phyloP scores from a whole-genome alignment of 106 monocot genomes.

The Dioscorea zingiberensis region DNA sequence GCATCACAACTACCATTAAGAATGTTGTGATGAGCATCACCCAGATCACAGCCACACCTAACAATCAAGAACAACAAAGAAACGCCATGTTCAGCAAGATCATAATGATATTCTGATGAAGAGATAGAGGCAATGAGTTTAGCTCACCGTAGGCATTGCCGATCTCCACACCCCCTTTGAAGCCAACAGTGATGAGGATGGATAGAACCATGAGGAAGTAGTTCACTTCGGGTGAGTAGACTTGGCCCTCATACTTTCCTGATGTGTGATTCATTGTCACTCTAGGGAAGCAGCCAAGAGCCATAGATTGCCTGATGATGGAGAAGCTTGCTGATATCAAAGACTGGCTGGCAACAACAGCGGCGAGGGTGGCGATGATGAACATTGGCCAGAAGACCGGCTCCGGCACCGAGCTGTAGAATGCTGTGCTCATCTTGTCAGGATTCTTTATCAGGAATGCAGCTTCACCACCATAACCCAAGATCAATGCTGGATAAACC shows the following conservation, averaged over 20 bases:
- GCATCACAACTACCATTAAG: conserved; percentile 47
- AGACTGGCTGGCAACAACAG: conserved; percentile 61
- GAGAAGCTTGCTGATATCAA: conserved; percentile 70
- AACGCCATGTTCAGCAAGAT: conserved; percentile 8
- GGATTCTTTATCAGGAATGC: conserved; percentile 59
- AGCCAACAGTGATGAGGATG: conserved; percentile 40
- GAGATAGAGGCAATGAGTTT: conserved; percentile 74
- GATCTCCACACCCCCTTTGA: conserved; percentile 48
- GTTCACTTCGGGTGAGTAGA: conserved; percentile 57
- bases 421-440: conserved; percentile 24
- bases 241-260: conserved; percentile 40
- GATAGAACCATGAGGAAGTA: conserved; percentile 54
- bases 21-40: conserved; percentile 67
- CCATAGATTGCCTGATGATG: conserved; percentile 53
- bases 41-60: conserved; percentile 63
- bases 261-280: conserved; percentile 66
- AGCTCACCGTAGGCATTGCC: conserved; percentile 50
- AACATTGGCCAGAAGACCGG: conserved; percentile 69
- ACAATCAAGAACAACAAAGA: conserved; percentile 23
- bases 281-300: conserved; percentile 63
- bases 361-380: conserved; percentile 35
- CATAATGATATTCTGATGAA: conserved; percentile 43
- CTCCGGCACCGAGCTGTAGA: conserved; percentile 45
- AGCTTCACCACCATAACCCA: conserved; percentile 46
- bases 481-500: conserved; percentile 52